Evolutionary conservation across 2,329 filamentous ascomycete species (phyloP), one percentile per base, ranked within the genome.

Genomic region (Thermoascus crustaceus): DNA sequence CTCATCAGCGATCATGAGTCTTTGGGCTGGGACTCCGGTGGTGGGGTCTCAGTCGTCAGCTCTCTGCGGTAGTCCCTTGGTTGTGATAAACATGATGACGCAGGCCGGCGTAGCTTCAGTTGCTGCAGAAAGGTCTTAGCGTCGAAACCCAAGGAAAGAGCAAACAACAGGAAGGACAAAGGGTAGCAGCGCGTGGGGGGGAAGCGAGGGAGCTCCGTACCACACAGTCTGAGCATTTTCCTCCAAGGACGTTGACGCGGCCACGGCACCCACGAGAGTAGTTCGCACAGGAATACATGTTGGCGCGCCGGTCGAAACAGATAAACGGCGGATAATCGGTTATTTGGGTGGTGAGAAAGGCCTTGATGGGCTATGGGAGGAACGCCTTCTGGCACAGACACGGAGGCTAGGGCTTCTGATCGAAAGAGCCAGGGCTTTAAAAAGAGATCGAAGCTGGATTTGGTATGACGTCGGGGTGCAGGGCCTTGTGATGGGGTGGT

Each of bases 271-370:
- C 65, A 33, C 65, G 63, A 37, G 64, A 61, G 38, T 67, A 65
- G 45, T 68, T 68, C 38, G 57, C 57, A 53, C 65, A 68, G 19
- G 65, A 68, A 54, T 59, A 68, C 65, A 68, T 68, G 36, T 27
- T 55, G 26, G 3, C 9, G n/a, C n/a, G n/a, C 7, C n/a, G n/a
- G 37, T 17, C 14, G 26, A n/a, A n/a, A n/a, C n/a, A n/a, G n/a
- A n/a, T n/a, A n/a, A n/a, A n/a, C n/a, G n/a, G n/a, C n/a, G n/a
- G n/a, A n/a, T n/a, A n/a, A n/a, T n/a, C n/a, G n/a, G n/a, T n/a
- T n/a, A n/a, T n/a, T n/a, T n/a, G n/a, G n/a, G n/a, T n/a, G n/a
- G n/a, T n/a, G n/a, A n/a, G n/a, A n/a, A n/a, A n/a, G n/a, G n/a
- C n/a, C n/a, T n/a, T n/a, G n/a, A n/a, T n/a, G n/a, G n/a, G n/a